A percentile compares a stretch with the other conserved stretches of the same genome.
Evolutionary conservation across 108 stramenopile species (phyloP).

Genomic region (Aurantiochytrium sp.): DNA sequence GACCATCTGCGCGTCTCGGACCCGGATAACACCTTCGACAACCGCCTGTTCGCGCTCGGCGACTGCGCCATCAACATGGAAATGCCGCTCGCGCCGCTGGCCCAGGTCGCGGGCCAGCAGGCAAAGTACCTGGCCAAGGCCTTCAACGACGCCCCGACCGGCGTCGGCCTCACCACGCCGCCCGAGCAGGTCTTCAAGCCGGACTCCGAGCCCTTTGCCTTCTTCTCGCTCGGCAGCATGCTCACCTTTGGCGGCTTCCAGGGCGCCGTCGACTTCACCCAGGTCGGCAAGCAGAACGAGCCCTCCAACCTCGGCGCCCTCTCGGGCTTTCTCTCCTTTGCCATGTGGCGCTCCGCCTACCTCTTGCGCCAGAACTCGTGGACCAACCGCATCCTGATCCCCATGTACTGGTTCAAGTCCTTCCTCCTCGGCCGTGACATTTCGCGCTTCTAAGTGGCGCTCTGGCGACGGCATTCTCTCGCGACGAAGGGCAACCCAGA

Average conservation of each 20-base stretch:
- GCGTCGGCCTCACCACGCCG: conserved; percentile 50
- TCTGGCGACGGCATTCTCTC: no score
- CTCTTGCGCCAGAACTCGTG: conserved; percentile 69
- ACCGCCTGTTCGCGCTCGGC: conserved; percentile 82
- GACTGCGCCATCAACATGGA: conserved; percentile 68
- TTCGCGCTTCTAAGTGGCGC: conserved; percentile 62
- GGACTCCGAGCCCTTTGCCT: conserved; percentile 54
- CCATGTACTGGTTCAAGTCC: conserved; percentile 94
- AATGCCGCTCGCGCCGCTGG: conserved; percentile 74
- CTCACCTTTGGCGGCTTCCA: conserved; percentile 51
- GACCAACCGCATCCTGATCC: conserved; percentile 78
- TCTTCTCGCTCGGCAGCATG: conserved; percentile 54
- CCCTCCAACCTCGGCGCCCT: conserved; percentile 43
- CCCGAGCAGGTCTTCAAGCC: conserved; percentile 49
- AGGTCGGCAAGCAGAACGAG: conserved; percentile 48
- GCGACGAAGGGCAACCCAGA: no score
- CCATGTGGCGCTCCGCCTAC: conserved; percentile 78
- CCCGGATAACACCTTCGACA: conserved; percentile 51
- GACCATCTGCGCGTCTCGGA: conserved; percentile 76
- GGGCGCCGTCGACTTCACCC: conserved; percentile 52
- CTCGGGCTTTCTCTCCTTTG: conserved; percentile 62
- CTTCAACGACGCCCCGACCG: conserved; percentile 58
- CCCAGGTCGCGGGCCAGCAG: conserved; percentile 83
- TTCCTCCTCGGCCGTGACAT: conserved; percentile 87
- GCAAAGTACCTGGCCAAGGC: conserved; percentile 70